phyloP scores from a whole-genome alignment of 1,284 basidiomycete genomes.

The Neotropicomus parvogracilis region DNA sequence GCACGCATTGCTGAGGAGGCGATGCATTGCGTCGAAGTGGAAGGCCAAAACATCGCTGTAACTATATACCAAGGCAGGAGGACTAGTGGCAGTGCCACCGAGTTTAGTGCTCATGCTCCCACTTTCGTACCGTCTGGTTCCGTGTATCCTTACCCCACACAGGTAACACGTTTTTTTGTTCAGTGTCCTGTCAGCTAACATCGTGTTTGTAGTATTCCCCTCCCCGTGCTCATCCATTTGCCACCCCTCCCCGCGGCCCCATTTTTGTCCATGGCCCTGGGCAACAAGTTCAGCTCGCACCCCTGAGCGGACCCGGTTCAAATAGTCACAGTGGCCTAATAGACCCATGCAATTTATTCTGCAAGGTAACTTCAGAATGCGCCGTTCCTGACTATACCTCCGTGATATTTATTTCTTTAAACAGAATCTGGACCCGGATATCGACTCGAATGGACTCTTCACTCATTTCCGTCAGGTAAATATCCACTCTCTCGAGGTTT shows the following conservation, averaged over 20 bases:
- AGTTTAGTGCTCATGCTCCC: conserved; percentile 71
- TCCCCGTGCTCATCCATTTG: conserved; percentile 45
- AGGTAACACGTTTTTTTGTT: conserved; percentile 35
- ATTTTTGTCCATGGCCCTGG: conserved; percentile 81
- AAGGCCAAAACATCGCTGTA: conserved; percentile 77
- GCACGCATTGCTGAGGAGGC: conserved; percentile 72
- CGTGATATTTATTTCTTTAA: conserved; percentile 5
- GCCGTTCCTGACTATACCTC: conserved; percentile 3
- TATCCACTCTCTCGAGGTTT: conserved; percentile 9
- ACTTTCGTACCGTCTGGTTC: conserved; percentile 68
- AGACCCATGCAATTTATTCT: conserved; percentile 89
- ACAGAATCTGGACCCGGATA: conserved; percentile 80
- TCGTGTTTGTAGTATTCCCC: conserved; percentile 53
- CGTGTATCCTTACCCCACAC: conserved; percentile 51
- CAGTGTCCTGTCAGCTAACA: conserved; percentile 5
- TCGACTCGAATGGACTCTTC: conserved; percentile 81
- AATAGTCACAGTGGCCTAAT: conserved; percentile 80
- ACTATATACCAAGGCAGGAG: conserved; percentile 69
- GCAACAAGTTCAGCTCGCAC: conserved; percentile 84
- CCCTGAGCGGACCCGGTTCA: conserved; percentile 66
- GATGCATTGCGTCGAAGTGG: conserved; percentile 76
- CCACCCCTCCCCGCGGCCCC: conserved; percentile 31
- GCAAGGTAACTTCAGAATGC: conserved; percentile 55
- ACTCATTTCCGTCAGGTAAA: conserved; percentile 75
- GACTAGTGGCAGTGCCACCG: conserved; percentile 47